Evolutionary conservation across 192 early-diverging fungal genomes (phyloP).

Genomic region (Backusella morwellensis): DNA sequence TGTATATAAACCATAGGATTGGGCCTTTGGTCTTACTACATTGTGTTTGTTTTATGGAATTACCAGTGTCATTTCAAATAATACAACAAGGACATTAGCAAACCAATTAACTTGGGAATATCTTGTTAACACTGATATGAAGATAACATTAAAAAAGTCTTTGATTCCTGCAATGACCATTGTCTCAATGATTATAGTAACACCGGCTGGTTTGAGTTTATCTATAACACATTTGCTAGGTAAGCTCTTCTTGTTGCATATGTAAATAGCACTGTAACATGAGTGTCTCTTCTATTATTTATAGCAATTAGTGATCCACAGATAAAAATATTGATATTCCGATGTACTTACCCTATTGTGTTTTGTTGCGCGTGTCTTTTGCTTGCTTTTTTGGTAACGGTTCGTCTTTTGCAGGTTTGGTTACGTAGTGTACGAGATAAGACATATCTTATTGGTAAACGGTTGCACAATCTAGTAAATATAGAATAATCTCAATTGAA

Average conservation of each 20-base stretch:
- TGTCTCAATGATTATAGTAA: background rate
- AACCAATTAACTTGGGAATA: conserved; percentile 5
- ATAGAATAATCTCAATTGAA: background rate
- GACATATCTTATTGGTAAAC: conserved; percentile 77
- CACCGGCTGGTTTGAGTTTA: conserved; percentile 14
- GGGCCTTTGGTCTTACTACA: conserved; percentile 20
- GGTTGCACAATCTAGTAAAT: conserved; percentile 72
- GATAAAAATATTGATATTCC: conserved; percentile 20
- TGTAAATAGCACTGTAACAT: background rate
- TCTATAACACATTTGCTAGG: conserved; percentile 5
- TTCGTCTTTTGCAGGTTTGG: conserved; percentile 48
- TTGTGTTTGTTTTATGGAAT: conserved; percentile 18
- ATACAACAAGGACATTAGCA: background rate
- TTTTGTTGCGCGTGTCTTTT: conserved; percentile 5
- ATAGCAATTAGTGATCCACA: conserved; percentile 17
- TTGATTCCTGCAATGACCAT: conserved; percentile 4
- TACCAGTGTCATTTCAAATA: conserved; percentile 12
- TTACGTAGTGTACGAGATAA: conserved; percentile 75
- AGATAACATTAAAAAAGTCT: background rate
- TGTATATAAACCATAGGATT: conserved; percentile 7
- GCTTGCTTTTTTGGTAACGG: background rate
- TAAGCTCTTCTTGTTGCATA: background rate
- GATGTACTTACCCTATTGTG: conserved; percentile 17
- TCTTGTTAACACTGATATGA: background rate
- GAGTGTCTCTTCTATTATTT: background rate